Base-by-base conservation (phyloP, 208 protist genomes). In the Wallacemonas sp. region DNA sequence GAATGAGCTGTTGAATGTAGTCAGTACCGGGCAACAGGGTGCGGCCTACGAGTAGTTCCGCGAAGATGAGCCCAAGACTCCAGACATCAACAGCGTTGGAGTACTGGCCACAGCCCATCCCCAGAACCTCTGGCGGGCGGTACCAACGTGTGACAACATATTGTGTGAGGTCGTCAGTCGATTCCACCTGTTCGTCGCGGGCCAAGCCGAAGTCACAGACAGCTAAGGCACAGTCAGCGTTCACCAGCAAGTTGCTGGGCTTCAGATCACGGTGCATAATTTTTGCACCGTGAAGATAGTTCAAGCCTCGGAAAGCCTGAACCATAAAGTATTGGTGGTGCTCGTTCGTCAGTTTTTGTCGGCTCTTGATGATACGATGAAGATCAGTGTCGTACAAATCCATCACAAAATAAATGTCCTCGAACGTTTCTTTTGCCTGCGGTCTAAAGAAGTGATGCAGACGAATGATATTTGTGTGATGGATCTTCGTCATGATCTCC, bases 81-180 rank as follows among this genome's bases (percentile, higher is more conserved):
- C 96, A 99, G 41, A 99, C 82, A 80, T 98, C 97, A 19, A 99
- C 98, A 6, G 97, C 83, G 30, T 88, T 96, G 0, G 94, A 98
- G 77, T 99, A 99, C 54, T 85, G 80, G 48, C 77, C 77, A 15
- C 81, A 79, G 34, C 81, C 82, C 81, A 92, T 91, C 6, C 82
- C 87, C 39, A 99, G 90, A 21, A 99, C 84, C 73, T 99, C 98
- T 17, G 99, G 99, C n/a, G 99, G 97, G 30, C 99, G 83, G 72
- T 99, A 99, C 98, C 98, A 99, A 2, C 99, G 79, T 6, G 98
- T 99, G 24, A 98, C 96, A 8, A 99, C 97, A 70, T 98, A 99
- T 62, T 98, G 94, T 13, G 97, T 99, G 57, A 99, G 88, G 53
- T 94, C 91, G 13, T 64, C 69, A 27, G 78, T 66, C 44, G 65